Percentiles rank a stretch among this genome's conserved stretches.
phyloP scores from a whole-genome alignment of 306 rosid genomes.

The Dalbergia cochinchinensis region DNA sequence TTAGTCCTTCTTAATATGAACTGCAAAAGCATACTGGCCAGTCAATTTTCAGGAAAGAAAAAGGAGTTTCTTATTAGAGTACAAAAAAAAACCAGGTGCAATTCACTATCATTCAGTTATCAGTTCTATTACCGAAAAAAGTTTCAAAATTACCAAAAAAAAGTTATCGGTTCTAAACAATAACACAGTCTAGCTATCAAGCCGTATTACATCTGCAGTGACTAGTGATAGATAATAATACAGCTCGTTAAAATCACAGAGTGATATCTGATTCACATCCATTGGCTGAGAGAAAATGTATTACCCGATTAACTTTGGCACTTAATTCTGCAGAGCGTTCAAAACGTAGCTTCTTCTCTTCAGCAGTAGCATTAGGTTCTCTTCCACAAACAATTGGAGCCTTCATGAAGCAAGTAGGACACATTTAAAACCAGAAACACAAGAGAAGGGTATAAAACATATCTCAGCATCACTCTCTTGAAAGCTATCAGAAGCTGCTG shows the following conservation, averaged over 20 bases:
- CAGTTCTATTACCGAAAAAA: too few species aligned
- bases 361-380: slow-evolving; percentile 83
- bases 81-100: slow-evolving; percentile 36
- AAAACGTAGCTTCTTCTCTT: slow-evolving; percentile 84
- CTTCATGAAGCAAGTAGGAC: slow-evolving; percentile 56
- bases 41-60: slow-evolving; percentile 40
- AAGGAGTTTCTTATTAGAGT: slow-evolving; percentile 37
- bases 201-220: slow-evolving; percentile 36
- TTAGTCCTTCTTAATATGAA: slow-evolving; percentile 92
- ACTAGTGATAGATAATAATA: slow-evolving; percentile 38
- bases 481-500: slow-evolving; percentile 37
- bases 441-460: slow-evolving; percentile 21
- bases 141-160: too few species aligned
- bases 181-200: too few species aligned
- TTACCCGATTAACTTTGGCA: slow-evolving; percentile 84
- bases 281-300: slow-evolving; percentile 23
- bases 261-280: slow-evolving; percentile 20
- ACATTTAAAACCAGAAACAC: slow-evolving; percentile 45
- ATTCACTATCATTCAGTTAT: slow-evolving; percentile 30
- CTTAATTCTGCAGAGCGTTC: slow-evolving; percentile 90
- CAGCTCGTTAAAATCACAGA: slow-evolving; percentile 28
- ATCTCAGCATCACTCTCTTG: slow-evolving; percentile 41
- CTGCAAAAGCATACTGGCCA: slow-evolving; percentile 60
- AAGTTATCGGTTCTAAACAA: slow-evolving; percentile 29
- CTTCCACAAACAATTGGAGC: slow-evolving; percentile 94